Percentiles rank a stretch among this genome's conserved stretches.
These are phyloP conservation scores for Neobulgaria alba DNA, from an alignment of 2,329 filamentous ascomycete species.

Conservation along the genomic window DNA sequence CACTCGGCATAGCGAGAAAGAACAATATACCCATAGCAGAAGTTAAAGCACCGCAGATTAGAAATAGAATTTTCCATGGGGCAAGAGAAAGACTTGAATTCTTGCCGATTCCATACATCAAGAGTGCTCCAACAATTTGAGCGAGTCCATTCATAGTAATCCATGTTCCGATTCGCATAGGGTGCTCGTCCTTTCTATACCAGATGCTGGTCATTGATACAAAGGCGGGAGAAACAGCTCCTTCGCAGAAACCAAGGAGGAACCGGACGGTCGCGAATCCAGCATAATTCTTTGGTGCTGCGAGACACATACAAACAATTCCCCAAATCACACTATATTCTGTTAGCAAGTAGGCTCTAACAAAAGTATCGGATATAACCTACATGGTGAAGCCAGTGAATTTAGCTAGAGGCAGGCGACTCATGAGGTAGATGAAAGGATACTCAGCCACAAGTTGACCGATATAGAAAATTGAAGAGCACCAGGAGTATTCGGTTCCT, in stretches of 20 bases:
- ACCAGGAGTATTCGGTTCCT: slow-evolving; percentile 41
- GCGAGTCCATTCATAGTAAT: slow-evolving; percentile 51
- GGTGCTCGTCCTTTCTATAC: slow-evolving; percentile 46
- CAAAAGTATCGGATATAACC: no score
- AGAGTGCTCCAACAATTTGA: slow-evolving; percentile 36
- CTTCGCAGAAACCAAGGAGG: slow-evolving; percentile 45
- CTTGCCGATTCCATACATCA: slow-evolving; percentile 46
- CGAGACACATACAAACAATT: slow-evolving; percentile 36
- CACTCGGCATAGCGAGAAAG: slow-evolving; percentile 38
- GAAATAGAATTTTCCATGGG: slow-evolving; percentile 40
- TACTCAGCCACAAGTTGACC: slow-evolving; percentile 39
- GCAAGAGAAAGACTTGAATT: slow-evolving; percentile 32
- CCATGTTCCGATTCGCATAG: slow-evolving; percentile 47
- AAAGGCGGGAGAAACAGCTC: slow-evolving; percentile 43
- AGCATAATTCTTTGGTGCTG: slow-evolving; percentile 40
- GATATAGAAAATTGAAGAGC: slow-evolving; percentile 37
- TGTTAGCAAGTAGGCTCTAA: no score
- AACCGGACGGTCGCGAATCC: slow-evolving; percentile 43
- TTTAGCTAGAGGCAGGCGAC: slow-evolving; percentile 38
- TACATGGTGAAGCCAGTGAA: slow-evolving; percentile 42
- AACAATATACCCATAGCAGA: slow-evolving; percentile 35
- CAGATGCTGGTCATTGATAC: slow-evolving; percentile 43
- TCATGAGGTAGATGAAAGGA: slow-evolving; percentile 44
- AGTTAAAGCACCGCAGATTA: slow-evolving; percentile 42
- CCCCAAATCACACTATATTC: slow-evolving; percentile 40